Evolutionary conservation across 495 filamentous ascomycete genomes (phyloP).

Genomic region (Aspergillus wentii): DNA sequence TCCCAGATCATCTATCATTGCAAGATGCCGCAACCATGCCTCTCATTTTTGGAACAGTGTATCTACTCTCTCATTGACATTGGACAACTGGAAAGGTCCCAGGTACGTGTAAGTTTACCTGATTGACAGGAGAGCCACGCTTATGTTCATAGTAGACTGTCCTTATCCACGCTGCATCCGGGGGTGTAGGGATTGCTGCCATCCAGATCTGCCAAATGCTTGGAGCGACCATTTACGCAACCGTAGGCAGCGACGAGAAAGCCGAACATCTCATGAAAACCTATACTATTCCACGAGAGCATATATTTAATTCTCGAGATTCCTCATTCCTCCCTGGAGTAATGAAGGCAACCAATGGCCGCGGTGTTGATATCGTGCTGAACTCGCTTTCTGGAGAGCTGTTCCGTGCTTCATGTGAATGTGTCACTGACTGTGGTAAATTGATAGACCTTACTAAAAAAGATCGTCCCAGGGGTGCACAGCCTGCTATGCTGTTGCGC

Average conservation of each 20-base stretch:
- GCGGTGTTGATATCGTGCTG: slow-evolving; percentile 16
- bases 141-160: slow-evolving; percentile 31
- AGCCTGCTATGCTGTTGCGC: no score
- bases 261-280: slow-evolving; percentile 22
- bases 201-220: slow-evolving; percentile 36
- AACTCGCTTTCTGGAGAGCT: slow-evolving; percentile 20
- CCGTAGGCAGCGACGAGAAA: slow-evolving; percentile 40
- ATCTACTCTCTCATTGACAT: slow-evolving; percentile 27
- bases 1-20: no score
- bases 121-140: no score
- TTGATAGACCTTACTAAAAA: no score
- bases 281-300: slow-evolving; percentile 33
- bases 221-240: slow-evolving; percentile 37
- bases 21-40: slow-evolving; percentile 26
- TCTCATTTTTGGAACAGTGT: slow-evolving; percentile 24
- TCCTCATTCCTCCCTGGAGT: slow-evolving; percentile 13
- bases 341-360: slow-evolving; percentile 10
- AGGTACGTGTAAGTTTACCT: no score
- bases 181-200: slow-evolving; percentile 42
- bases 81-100: slow-evolving; percentile 20
- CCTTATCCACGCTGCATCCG: slow-evolving; percentile 47
- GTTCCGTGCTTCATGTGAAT: slow-evolving; percentile 17
- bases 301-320: slow-evolving; percentile 47
- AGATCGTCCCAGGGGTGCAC: no score
- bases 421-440: no score